Evolutionary conservation across 2,329 filamentous ascomycete species (phyloP).

Genomic region (Talaromyces atroroseus): DNA sequence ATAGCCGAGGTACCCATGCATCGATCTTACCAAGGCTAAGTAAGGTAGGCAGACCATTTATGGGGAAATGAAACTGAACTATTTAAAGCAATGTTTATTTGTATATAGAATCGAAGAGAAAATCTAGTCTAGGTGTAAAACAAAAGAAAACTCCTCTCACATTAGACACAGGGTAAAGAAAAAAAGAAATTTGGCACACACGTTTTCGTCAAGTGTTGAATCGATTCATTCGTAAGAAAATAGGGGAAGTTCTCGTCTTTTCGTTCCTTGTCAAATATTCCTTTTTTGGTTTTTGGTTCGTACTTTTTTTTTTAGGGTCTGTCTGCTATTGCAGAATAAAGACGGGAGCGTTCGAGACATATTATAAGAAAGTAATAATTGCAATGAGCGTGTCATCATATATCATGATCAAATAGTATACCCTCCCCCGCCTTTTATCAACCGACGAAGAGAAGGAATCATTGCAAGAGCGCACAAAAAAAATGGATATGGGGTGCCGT

Average conservation of each 20-base stretch:
- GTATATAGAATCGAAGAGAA: conserved; percentile 1
- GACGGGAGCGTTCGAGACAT: background rate
- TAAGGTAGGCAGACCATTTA: too few relatives aligned
- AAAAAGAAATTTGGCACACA: background rate
- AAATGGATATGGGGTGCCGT: background rate
- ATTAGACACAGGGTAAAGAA: background rate
- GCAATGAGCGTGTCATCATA: conserved; percentile 4
- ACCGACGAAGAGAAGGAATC: background rate
- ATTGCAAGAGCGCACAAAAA: conserved; percentile 7
- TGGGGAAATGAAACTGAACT: too few relatives aligned
- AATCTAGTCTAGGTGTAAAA: conserved; percentile 7
- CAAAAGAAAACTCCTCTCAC: background rate
- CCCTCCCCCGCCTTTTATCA: background rate
- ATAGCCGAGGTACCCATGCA: too few relatives aligned
- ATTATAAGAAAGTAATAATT: conserved; percentile 4
- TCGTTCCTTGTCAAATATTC: background rate
- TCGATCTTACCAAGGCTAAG: too few relatives aligned
- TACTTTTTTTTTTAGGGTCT: too few relatives aligned
- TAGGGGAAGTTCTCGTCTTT: background rate
- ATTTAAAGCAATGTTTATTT: background rate
- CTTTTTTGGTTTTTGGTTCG: background rate
- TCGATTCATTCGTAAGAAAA: background rate
- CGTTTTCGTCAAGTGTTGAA: background rate
- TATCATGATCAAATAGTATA: conserved; percentile 11
- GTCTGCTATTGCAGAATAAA: background rate